Base-by-base conservation (phyloP, 2,329 filamentous ascomycete species). In the Chrysoporthe austroafricana region DNA sequence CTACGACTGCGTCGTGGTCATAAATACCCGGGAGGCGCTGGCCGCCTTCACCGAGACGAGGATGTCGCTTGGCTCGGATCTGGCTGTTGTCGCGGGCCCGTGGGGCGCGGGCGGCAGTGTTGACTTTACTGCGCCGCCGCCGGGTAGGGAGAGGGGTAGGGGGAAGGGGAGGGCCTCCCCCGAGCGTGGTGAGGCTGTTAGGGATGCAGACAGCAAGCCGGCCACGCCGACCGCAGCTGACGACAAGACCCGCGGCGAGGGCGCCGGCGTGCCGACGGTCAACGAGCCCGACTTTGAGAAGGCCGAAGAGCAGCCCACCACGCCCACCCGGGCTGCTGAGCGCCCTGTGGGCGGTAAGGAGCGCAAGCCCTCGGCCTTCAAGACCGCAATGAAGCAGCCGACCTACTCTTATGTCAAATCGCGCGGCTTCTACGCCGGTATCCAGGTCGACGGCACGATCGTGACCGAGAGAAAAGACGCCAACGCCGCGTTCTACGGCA, bases 1-100 rank as follows among this genome's bases (percentile, higher is more conserved):
- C 39, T 96, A 96, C 80, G 93, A 96, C 77, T 96, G 92, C 73
- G 92, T 97, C 2, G 88, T 94, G 34, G 91, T 96, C 46, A 94
- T 97, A 77, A 96, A 96, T 79, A 91, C 87, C 4, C 84, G 86
- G 54, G 86, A 91, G 72, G 93, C 93, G 0, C 82, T 96, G 54
- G 87, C 91, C 18, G 91, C 91, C 0, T 96, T 96, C 77, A 91
- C 90, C 69, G 88, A 87, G 67, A 84, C 92, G 1, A 86, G 93
- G 16, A 89, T 92, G 71, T 94, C 91, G 1, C 79, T 97, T 0
- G 93, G 93, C 3, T 90, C 90, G 46, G 92, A 96, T 74, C 81
- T 96, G 44, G 91, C 91, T 69, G 91, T 92, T 5, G 88, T 89
- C 0, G 93, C 92, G 0, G 90, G 86, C 0, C 86, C 85, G 0